Percentiles rank a stretch among this genome's conserved stretches.
Conservation (phyloP, 345 rosid species). For the Erysimum cheiranthoides region DNA sequence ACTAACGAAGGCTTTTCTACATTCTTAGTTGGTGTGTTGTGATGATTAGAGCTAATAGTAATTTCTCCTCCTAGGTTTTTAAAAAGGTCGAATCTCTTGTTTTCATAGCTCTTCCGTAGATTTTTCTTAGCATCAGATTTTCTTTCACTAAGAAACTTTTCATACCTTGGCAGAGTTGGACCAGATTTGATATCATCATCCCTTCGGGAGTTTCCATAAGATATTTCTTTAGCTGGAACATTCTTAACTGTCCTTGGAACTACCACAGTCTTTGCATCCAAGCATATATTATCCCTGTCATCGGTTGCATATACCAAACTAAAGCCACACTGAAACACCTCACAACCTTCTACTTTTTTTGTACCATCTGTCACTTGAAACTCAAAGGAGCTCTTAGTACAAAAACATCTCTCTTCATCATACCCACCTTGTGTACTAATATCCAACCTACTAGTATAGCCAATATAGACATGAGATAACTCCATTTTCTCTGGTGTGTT, state of each 20-base stretch:
- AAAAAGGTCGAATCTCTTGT: neutral
- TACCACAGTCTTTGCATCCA: constrained; percentile 5
- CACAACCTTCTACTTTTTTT: neutral
- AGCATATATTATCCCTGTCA: neutral
- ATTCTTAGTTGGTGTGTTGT: neutral
- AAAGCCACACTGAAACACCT: constrained; percentile 24
- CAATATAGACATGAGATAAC: constrained; percentile 24
- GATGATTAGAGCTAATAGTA: neutral
- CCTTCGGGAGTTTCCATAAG: neutral
- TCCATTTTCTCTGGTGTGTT: neutral
- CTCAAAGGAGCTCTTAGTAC: neutral
- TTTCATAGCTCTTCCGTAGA: neutral
- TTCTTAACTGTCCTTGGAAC: constrained; percentile 7
- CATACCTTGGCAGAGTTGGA: neutral
- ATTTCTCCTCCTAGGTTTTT: neutral
- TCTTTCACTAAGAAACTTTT: neutral
- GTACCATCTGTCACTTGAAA: constrained; percentile 35
- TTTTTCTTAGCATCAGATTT: neutral
- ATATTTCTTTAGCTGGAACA: neutral
- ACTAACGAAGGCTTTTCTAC: neutral
- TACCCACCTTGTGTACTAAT: neutral
- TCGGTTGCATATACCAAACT: neutral
- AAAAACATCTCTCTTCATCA: neutral
- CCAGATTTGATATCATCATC: neutral
- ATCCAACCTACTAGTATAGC: neutral